A percentile compares a stretch with the other conserved stretches of the same genome.
Evolutionary conservation across 2,329 filamentous ascomycete species (phyloP).

Genomic region (Botrytis paeoniae): DNA sequence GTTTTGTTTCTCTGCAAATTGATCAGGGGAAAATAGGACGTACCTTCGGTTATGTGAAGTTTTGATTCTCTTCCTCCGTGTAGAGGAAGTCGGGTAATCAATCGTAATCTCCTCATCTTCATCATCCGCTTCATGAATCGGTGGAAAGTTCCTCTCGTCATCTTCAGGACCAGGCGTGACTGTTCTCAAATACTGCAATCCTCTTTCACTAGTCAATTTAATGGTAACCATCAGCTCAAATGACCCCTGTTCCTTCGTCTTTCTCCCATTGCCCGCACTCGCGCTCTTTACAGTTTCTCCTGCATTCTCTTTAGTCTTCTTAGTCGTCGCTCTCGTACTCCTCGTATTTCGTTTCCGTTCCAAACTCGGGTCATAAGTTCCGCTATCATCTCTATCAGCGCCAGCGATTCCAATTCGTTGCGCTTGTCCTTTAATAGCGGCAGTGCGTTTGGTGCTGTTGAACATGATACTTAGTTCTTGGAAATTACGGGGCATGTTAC

Average conservation of each 20-base stretch:
- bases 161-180: conserved; percentile 5
- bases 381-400: conserved; percentile 34
- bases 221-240: conserved; percentile 26
- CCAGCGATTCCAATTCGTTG: conserved; percentile 24
- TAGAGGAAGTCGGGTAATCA: background rate
- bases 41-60: conserved; percentile 16
- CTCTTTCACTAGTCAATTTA: background rate
- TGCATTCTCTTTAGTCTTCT: conserved; percentile 3
- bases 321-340: background rate
- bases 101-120: conserved; percentile 1
- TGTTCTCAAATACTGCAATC: background rate
- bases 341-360: conserved; percentile 4
- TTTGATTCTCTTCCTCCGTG: conserved; percentile 6
- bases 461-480: conserved; percentile 22
- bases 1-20: background rate
- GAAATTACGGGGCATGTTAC: background rate
- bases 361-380: conserved; percentile 32
- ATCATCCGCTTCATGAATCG: conserved; percentile 12
- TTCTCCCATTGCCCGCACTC: background rate
- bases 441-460: conserved; percentile 24
- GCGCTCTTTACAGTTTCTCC: background rate
- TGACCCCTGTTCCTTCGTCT: conserved; percentile 6
- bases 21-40: no score
- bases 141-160: background rate
- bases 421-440: conserved; percentile 21